phyloP scores from a whole-genome alignment of 768 basidiomycete genomes.

The Boletellus ananas region DNA sequence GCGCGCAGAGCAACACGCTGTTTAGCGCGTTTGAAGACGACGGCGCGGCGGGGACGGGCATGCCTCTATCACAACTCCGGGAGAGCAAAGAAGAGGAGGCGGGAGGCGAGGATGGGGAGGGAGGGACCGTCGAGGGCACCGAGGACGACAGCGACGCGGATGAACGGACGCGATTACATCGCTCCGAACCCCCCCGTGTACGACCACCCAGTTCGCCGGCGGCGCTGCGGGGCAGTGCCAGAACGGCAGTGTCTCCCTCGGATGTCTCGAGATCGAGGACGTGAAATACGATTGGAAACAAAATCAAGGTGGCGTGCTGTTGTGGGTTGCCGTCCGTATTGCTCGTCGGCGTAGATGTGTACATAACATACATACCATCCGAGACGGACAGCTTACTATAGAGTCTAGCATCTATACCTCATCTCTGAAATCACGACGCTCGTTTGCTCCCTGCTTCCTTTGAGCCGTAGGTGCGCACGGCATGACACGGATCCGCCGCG shows the following conservation, averaged over 20 bases:
- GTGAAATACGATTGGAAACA: neutral
- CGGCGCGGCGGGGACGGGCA: conserved; percentile 17
- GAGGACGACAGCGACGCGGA: conserved; percentile 46
- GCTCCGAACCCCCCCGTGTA: conserved; percentile 21
- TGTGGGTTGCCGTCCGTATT: conserved; percentile 1
- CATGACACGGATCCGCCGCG: too few species aligned
- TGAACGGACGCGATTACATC: conserved; percentile 37
- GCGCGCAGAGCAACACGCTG: conserved; percentile 59
- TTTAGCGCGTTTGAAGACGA: conserved; percentile 72
- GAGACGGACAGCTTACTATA: too few species aligned
- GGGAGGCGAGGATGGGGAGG: too few species aligned
- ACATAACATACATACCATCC: conserved; percentile 4
- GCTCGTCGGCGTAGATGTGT: too few species aligned
- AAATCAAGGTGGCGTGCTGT: neutral
- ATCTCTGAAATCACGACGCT: too few species aligned
- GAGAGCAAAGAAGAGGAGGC: conserved; percentile 63
- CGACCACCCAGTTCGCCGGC: conserved; percentile 47
- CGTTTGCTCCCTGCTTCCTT: too few species aligned
- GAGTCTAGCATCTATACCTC: too few species aligned
- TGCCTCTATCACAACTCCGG: conserved; percentile 58
- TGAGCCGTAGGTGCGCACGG: too few species aligned
- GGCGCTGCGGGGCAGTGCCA: conserved; percentile 28
- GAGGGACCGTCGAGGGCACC: conserved; percentile 31
- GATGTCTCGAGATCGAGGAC: conserved; percentile 10
- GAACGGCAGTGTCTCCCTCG: conserved; percentile 13